Evolutionary conservation across 805 yeast species (phyloP), one percentile per base, ranked within the genome.

Genomic region (Suhomyces tanzawaensis): DNA sequence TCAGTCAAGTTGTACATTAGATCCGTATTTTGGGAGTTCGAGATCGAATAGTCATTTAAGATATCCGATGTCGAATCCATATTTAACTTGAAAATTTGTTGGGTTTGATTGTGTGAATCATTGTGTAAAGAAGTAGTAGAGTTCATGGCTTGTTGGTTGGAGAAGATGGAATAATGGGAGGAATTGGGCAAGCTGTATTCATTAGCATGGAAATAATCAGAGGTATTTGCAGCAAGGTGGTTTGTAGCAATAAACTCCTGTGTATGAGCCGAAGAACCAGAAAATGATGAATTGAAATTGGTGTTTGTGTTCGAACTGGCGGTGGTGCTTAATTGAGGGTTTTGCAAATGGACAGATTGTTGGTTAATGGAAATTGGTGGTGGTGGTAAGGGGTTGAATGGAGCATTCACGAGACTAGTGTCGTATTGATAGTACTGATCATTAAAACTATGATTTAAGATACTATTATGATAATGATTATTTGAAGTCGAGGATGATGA

Each of bases 1-100:
- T 57, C 62, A 17, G 43, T 42, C 16, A 49, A 23, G 39, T 48
- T 52, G 45, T 57, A 53, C 38, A 59, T 45, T 36, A 54, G 45
- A 17, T 55, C 57, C 19, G 44, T 16, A 34, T 25, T 34, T 36
- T 37, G 34, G 26, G 31, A 8, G 15, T 26, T 25, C 13, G 34
- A 29, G 31, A 34, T 24, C 17, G 46, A 34, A 39, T 38, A 44
- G 23, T 50, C 51, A 19, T 38, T 39, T 25, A 45, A 31, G 18
- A 50, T 31, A 25, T 48, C 51, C 17, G 48, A 36, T 15, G 50
- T 40, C 11, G 45, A 38, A 23, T 50, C 55, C 36, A 48, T 41
- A 35, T 42, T 44, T 29, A 37, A 35, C 29, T 39, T 42, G 32
- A 34, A 32, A 9, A 34, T 30, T 37, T 28, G 41, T 25, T 34